These are phyloP conservation scores for Effrenium voratum DNA, from an alignment of 73 alveolate species.

Conservation along the genomic window DNA sequence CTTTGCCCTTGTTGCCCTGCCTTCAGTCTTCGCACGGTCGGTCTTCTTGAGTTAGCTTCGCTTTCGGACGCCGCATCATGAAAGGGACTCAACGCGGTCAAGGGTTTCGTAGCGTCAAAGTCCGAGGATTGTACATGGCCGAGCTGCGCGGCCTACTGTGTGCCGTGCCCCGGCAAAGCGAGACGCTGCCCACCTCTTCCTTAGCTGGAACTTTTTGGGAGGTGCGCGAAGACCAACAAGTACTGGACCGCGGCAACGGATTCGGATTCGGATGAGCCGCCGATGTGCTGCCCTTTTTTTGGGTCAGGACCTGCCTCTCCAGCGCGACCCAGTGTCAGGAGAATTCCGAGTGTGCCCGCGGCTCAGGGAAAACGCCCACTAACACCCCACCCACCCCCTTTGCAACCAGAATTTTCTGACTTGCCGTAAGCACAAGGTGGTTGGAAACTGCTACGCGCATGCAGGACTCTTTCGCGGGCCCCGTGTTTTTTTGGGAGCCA, in stretches of 20 bases:
- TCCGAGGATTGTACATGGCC: slow-evolving; percentile 87
- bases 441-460: too few relatives aligned
- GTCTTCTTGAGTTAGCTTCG: too few relatives aligned
- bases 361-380: background rate
- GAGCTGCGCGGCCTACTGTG: slow-evolving; percentile 55
- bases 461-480: too few relatives aligned
- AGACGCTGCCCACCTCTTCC: background rate
- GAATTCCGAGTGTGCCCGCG: slow-evolving; percentile 70
- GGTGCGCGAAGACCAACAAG: slow-evolving; percentile 85
- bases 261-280: too few relatives aligned
- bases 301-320: slow-evolving; percentile 61
- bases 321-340: slow-evolving; percentile 28
- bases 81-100: too few relatives aligned
- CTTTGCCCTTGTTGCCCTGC: too few relatives aligned
- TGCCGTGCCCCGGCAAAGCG: slow-evolving; percentile 4
- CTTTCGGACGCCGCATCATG: too few relatives aligned
- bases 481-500: too few relatives aligned
- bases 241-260: slow-evolving; percentile 66
- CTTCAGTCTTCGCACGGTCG: too few relatives aligned
- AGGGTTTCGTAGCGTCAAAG: too few relatives aligned
- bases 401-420: background rate
- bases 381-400: background rate
- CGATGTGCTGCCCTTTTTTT: too few relatives aligned
- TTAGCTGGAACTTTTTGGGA: background rate
- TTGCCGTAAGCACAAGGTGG: too few relatives aligned